Evolutionary conservation across 2,329 filamentous ascomycete genomes (phyloP), one percentile per base, ranked within the genome.

Genomic region (Fusarium agapanthi): DNA sequence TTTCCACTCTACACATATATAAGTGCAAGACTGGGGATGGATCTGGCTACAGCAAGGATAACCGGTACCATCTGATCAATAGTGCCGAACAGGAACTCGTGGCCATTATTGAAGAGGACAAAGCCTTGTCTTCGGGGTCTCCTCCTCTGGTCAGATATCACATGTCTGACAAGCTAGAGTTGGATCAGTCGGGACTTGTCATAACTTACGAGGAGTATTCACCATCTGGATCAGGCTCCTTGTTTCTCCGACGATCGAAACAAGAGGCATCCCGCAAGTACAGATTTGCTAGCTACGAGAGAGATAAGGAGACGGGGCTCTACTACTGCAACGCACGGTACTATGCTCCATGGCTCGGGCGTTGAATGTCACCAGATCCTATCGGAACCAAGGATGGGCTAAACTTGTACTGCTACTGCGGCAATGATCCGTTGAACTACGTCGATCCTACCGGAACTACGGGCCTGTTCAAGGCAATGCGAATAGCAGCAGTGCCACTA

Each of bases 71-170:
- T 34, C 8, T 35, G 1, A 37, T 53, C 0, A 0, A 26, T 3
- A 11, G 4, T 24, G 12, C 32, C 1, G n/a, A 53, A 8, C 32
- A 53, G 48, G 38, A 22, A 15, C 47, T 34, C 10, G 12, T 53
- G 18, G 48, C 48, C 5, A 34, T 53, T 13, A 11, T 13, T 0
- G 32, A 53, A 11, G 24, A 14, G 1, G 48, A 53, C 24, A 53
- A 3, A 8, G 1, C 24, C 1, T 13, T 22, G 4, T 5, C 10
- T 15, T 1, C 8, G 0, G 0, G 28, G 6, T n/a, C 14, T 13
- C 2, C 14, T 1, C n/a, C 1, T 5, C 4, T 53, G 0, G 48
- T 37, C 8, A 3, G 18, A 35, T 53, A 53, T 15, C 48, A 28
- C 32, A 37, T 38, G 32, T 35, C 32, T 2, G 34, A 38, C n/a